A percentile compares a stretch with the other conserved stretches of the same genome.
Evolutionary conservation across 345 rosid genomes (phyloP).

Genomic region (Turritis glabra): DNA sequence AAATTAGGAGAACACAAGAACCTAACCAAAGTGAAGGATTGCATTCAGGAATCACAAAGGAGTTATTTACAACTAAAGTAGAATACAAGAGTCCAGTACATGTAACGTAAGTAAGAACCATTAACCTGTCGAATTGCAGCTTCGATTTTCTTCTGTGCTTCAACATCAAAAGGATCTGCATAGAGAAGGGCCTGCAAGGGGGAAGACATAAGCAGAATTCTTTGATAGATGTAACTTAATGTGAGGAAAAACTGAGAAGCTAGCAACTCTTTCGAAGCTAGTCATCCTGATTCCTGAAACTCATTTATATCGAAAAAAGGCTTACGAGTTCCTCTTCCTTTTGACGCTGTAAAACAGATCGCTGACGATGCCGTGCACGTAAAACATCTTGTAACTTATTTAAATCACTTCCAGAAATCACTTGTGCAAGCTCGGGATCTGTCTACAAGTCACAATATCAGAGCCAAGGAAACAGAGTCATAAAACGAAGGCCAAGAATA

Average conservation of each 20-base stretch:
- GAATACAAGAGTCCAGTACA: constrained; percentile 1
- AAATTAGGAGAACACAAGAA: constrained; percentile 4
- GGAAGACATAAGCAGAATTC: constrained; percentile 4
- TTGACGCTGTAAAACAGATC: constrained; percentile 62
- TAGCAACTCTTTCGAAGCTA: not conserved
- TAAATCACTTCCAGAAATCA: constrained; percentile 78
- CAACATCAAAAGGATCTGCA: constrained; percentile 98
- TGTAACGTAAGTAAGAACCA: constrained; percentile 15
- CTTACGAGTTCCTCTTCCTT: constrained; percentile 86
- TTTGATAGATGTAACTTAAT: not conserved
- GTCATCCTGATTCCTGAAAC: not conserved
- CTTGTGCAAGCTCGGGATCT: constrained; percentile 95
- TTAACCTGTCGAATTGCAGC: constrained; percentile 94
- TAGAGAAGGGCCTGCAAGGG: constrained; percentile 68
- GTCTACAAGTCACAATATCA: constrained; percentile 42
- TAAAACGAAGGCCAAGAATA: not conserved
- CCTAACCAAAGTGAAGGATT: not conserved
- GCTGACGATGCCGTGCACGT: constrained; percentile 67
- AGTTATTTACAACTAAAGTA: not conserved
- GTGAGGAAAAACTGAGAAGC: not conserved
- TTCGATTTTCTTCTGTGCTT: constrained; percentile 96
- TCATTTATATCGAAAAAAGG: constrained; percentile 7
- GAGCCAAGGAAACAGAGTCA: constrained; percentile 11
- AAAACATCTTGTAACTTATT: constrained; percentile 74
- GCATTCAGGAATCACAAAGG: not conserved